Evolutionary conservation across 148 eudicot species (phyloP), one percentile per base, ranked within the genome.

Genomic region (Chenopodium formosanum): DNA sequence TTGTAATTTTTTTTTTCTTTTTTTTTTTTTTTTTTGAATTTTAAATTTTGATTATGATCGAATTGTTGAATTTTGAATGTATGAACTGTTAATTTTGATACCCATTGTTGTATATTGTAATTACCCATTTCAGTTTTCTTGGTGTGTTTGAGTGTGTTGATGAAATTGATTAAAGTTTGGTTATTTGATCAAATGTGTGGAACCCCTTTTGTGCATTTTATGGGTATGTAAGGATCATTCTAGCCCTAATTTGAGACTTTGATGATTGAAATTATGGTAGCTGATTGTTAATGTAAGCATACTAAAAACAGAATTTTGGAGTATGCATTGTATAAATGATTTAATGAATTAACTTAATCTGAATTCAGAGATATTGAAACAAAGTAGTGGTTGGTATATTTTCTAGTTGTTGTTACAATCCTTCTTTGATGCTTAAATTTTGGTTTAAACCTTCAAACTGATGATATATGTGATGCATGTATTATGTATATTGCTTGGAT

Each of bases 131-230:
- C 53, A 14, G 12, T 56, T 56, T 16, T 71, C 58, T 79, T 50
- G 63, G 32, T 7, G 25, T 20, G 13, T 56, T 34, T 48, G 75
- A 79, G 76, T 47, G 31, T 60, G n/a, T 62, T 70, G 11, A 19
- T 32, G 58, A 60, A 66, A 65, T 40, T 64, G 79, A 23, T 67
- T 40, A 22, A 19, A 44, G 70, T 62, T 47, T 83, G 60, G 56
- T 70, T 27, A 22, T 37, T 74, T 56, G 78, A 58, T 34, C 27
- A 20, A 77, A 44, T 32, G 34, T 63, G 60, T 77, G 31, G 70
- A 52, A 74, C 53, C 78, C 53, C 23, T 6, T 9, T 84, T 75
- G 63, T 60, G 79, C 68, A 66, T 58, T 79, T 69, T 69, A 20
- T 84, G 76, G 65, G 60, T 58, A 25, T 78, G 46, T 27, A 25